These are phyloP conservation scores for Tuber borchii DNA, from an alignment of 495 filamentous ascomycete species.

Conservation along the genomic window DNA sequence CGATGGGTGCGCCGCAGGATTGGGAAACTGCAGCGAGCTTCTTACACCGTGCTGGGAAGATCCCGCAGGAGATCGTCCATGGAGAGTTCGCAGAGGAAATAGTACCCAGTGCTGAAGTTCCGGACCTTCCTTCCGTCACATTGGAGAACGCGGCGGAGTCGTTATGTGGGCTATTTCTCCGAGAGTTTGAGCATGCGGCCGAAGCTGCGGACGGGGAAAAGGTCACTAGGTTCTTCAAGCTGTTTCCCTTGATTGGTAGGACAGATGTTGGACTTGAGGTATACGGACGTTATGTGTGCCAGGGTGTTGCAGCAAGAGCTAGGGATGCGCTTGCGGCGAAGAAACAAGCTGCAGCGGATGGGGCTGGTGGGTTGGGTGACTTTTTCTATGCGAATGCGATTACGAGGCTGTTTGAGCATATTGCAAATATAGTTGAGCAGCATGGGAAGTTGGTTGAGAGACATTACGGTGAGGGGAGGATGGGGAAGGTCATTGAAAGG, in stretches of 20 bases:
- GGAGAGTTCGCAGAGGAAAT: conserved; percentile 87
- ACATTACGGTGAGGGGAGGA: conserved; percentile 84
- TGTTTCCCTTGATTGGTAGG: conserved; percentile 90
- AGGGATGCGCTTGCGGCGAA: conserved; percentile 65
- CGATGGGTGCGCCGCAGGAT: conserved; percentile 95
- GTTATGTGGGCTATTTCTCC: conserved; percentile 77
- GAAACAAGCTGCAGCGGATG: conserved; percentile 38
- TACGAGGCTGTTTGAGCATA: conserved; percentile 91
- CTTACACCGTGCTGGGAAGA: conserved; percentile 69
- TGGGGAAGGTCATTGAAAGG: conserved; percentile 92
- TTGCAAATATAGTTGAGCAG: conserved; percentile 88
- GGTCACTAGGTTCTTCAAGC: conserved; percentile 93
- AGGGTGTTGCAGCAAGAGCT: conserved; percentile 78
- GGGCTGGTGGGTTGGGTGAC: conserved; percentile 54
- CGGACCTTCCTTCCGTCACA: conserved; percentile 81
- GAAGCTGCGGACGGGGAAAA: conserved; percentile 73
- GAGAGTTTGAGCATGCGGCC: conserved; percentile 91
- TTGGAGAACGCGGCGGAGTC: conserved; percentile 79
- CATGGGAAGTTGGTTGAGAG: conserved; percentile 84
- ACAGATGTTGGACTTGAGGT: conserved; percentile 85
- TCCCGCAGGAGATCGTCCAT: conserved; percentile 69
- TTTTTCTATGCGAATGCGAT: conserved; percentile 90
- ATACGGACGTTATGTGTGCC: conserved; percentile 90
- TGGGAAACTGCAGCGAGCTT: conserved; percentile 96
- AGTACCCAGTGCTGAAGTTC: conserved; percentile 91